Evolutionary conservation across 1,284 basidiomycete species (phyloP).

Genomic region (Bjerkandera adusta): DNA sequence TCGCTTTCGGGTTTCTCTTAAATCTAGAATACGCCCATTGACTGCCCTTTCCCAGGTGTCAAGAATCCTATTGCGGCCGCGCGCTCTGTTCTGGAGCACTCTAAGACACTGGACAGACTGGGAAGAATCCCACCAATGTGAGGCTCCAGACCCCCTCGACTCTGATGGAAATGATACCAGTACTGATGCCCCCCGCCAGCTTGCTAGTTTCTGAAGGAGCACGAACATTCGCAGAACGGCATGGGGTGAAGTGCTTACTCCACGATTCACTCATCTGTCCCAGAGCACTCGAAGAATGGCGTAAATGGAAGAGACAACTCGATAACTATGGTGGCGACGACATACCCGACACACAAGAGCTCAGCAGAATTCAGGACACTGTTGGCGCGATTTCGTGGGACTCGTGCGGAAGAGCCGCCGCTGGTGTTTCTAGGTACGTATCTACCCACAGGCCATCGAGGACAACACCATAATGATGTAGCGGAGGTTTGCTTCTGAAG

Average conservation of each 20-base stretch:
- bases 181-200: too few relatives aligned
- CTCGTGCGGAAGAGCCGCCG: conserved; percentile 43
- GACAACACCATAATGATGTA: conserved; percentile 25
- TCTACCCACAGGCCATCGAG: background rate
- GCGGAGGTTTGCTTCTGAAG: conserved; percentile 74
- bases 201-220: conserved; percentile 55
- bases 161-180: too few relatives aligned
- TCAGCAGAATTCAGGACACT: conserved; percentile 60
- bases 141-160: background rate
- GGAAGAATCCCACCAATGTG: conserved; percentile 64
- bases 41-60: conserved; percentile 50
- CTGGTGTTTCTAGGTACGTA: conserved; percentile 71
- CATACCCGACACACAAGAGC: conserved; percentile 8
- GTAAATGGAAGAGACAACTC: conserved; percentile 52
- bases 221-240: conserved; percentile 39
- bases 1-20: too few relatives aligned
- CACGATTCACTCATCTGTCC: conserved; percentile 46
- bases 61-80: conserved; percentile 67
- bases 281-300: conserved; percentile 53
- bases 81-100: conserved; percentile 50
- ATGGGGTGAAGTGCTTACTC: conserved; percentile 34
- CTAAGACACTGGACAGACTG: conserved; percentile 45
- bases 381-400: conserved; percentile 68
- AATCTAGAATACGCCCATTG: too few relatives aligned
- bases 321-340: conserved; percentile 8